Base-by-base conservation (phyloP, 352 stramenopile species). In the Pythium brachiatum region DNA sequence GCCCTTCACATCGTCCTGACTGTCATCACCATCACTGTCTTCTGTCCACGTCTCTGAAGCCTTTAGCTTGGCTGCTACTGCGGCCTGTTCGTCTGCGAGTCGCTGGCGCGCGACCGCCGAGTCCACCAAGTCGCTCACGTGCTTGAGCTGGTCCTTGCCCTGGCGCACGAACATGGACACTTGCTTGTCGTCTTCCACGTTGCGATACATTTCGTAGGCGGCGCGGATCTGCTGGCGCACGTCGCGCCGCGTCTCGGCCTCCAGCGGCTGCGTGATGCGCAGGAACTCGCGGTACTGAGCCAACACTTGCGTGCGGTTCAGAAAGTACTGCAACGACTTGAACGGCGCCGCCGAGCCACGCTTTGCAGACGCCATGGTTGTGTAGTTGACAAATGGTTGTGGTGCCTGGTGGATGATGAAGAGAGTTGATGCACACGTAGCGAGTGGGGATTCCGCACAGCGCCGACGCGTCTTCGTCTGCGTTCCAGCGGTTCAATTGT, bases 321-420 rank as follows among this genome's bases (percentile, higher is more conserved):
- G 54, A 60, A 91, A 91, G 61, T 83, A 91, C 72, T 85, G 79
- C 27, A 91, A 67, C 52, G 81, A 91, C 73, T 86, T 86, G 70
- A 84, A 75, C 53, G 69, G 32, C 60, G 59, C 36, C 26, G 41
- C 23, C n/a, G 38, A 29, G 34, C 34, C 36, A 23, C 36, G 36
- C 36, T 44, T 44, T 44, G 15, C 16, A 44, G 36, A 44, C 16
- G 16, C 36, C 36, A 44, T 44, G 0, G 36, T 21, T 44, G 6
- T 5, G 36, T 44, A 44, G 36, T 5, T 44, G 36, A 44, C 31
- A 36, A 6, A 36, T 6, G 7, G 31, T 36, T 36, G 31, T 9
- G 31, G 31, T 6, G 31, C 31, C 11, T 36, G 31, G n/a, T n/a
- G n/a, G n/a, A n/a, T n/a, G n/a, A n/a, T n/a, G n/a, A n/a, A n/a